These are phyloP conservation scores for Cicer arietinum DNA, from an alignment of 306 rosid genomes.

Conservation along the genomic window DNA sequence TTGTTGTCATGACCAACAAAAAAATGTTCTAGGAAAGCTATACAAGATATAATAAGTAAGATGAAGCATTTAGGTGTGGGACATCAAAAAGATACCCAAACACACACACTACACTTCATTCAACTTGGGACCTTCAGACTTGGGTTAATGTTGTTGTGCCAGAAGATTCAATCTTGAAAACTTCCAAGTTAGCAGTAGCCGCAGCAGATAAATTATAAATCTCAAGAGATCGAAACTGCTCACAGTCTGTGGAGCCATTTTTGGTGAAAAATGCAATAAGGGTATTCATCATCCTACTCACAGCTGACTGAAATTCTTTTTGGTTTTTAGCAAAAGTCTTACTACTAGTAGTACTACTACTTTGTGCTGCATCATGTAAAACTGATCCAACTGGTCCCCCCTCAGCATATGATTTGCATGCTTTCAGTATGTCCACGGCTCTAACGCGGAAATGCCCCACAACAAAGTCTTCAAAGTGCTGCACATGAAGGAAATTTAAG, in stretches of 20 bases:
- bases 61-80: constrained; percentile 31
- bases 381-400: constrained; percentile 67
- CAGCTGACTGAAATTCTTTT: constrained; percentile 54
- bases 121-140: constrained; percentile 32
- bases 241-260: constrained; percentile 71
- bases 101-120: constrained; percentile 32
- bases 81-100: constrained; percentile 29
- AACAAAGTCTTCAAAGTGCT: constrained; percentile 80
- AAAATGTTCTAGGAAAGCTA: constrained; percentile 30
- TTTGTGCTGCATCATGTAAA: constrained; percentile 33
- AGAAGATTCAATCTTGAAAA: constrained; percentile 33
- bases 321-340: constrained; percentile 5
- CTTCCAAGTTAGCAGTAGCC: constrained; percentile 46
- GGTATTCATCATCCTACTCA: constrained; percentile 61
- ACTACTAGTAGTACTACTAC: neutral
- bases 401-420: constrained; percentile 64
- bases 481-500: constrained; percentile 45
- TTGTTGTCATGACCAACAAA: constrained; percentile 8
- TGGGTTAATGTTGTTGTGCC: constrained; percentile 36
- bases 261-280: constrained; percentile 65
- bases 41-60: constrained; percentile 16
- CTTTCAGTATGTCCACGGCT: constrained; percentile 61
- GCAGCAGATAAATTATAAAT: constrained; percentile 23
- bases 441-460: constrained; percentile 57
- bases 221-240: constrained; percentile 54